A percentile compares a stretch with the other conserved stretches of the same genome.
Evolutionary conservation across 345 rosid species (phyloP).

Genomic region (Salix caprea): DNA sequence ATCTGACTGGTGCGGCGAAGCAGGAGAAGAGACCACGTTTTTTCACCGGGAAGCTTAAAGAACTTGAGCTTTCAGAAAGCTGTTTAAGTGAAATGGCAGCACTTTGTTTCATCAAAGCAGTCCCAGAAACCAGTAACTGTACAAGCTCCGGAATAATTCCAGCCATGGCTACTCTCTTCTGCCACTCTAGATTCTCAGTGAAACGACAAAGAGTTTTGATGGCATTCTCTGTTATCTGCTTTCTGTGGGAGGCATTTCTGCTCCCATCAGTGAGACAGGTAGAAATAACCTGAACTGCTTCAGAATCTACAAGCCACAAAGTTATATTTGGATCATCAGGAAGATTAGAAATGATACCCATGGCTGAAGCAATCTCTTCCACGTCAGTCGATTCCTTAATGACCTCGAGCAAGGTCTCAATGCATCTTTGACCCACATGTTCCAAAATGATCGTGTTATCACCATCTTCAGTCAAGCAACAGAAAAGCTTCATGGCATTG

Average conservation of each 20-base stretch:
- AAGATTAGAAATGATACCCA: conserved; percentile 26
- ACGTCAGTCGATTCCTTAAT: conserved; percentile 13
- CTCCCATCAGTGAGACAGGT: conserved; percentile 5
- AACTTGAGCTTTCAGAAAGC: conserved; percentile 27
- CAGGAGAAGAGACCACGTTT: conserved; percentile 11
- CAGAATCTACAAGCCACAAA: conserved; percentile 24
- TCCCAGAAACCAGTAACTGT: conserved; percentile 22
- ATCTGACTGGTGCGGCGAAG: conserved; percentile 8
- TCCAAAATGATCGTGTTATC: conserved; percentile 20
- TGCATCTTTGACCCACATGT: conserved; percentile 25
- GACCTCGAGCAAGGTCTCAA: conserved; percentile 17
- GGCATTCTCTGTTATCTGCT: conserved; percentile 18
- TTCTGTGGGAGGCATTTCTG: conserved; percentile 8
- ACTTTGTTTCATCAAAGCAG: conserved; percentile 19
- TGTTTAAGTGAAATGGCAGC: conserved; percentile 31
- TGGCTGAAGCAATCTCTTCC: conserved; percentile 19
- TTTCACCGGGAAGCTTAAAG: conserved; percentile 19
- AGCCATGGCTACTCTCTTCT: conserved; percentile 18
- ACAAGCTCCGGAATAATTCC: conserved; percentile 16
- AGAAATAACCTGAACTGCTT: conserved; percentile 19
- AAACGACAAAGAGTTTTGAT: conserved; percentile 27
- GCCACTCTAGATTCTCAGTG: conserved; percentile 24
- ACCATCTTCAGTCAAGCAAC: conserved; percentile 24
- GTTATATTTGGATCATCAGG: conserved; percentile 18
- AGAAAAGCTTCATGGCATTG: conserved; percentile 28